phyloP scores from a whole-genome alignment of 192 early-diverging fungal species.

The Coemansia sp. region DNA sequence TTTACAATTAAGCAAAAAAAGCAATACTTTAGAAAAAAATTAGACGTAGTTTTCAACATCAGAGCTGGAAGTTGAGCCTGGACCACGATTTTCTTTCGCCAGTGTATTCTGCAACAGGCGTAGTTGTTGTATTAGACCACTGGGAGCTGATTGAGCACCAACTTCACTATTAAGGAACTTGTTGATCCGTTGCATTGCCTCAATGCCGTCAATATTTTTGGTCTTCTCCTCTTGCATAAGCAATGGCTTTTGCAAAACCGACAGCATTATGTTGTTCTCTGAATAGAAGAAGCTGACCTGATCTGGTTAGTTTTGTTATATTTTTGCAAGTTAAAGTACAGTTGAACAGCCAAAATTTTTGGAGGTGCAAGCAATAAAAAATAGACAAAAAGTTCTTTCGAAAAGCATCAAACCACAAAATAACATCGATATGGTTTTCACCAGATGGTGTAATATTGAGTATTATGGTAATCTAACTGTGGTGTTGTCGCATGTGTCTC shows the following conservation, averaged over 20 bases:
- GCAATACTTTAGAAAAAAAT: background rate
- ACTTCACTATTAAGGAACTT: conserved; percentile 32
- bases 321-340: background rate
- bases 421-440: too few species aligned
- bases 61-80: conserved; percentile 1
- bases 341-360: background rate
- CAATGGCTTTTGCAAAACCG: conserved; percentile 26
- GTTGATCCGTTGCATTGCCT: conserved; percentile 13
- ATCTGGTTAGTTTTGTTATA: background rate
- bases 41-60: conserved; percentile 1
- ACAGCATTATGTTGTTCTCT: conserved; percentile 7
- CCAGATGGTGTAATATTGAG: too few species aligned
- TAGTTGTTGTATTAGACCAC: conserved; percentile 33
- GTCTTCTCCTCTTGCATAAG: conserved; percentile 29
- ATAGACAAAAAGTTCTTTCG: background rate
- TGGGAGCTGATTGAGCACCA: conserved; percentile 37
- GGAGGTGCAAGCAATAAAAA: background rate
- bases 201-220: conserved; percentile 5
- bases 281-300: background rate
- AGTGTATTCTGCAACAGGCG: conserved; percentile 22
- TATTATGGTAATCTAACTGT: background rate
- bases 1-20: background rate
- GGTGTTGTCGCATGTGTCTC: conserved; percentile 14
- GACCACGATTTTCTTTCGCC: background rate
- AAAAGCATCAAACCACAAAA: too few species aligned